phyloP scores from a whole-genome alignment of 2,329 filamentous ascomycete genomes.

The Coniochaeta sp. region DNA sequence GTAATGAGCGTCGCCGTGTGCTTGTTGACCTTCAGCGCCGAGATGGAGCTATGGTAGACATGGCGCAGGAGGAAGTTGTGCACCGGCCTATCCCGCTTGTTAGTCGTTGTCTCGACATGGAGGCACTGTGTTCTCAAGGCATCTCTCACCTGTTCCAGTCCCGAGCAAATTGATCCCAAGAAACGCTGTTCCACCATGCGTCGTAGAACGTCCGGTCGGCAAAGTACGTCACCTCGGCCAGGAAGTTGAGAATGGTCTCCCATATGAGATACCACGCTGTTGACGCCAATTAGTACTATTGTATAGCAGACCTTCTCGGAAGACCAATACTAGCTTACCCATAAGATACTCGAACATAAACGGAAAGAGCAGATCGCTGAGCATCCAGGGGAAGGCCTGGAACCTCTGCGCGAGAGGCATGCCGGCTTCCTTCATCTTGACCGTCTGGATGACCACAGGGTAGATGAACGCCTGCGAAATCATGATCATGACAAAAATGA shows the following conservation, averaged over 20 bases:
- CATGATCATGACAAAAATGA: constrained; percentile 73
- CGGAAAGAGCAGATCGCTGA: constrained; percentile 70
- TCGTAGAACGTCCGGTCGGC: constrained; percentile 69
- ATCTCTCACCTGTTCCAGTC: constrained; percentile 82
- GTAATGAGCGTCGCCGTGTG: constrained; percentile 68
- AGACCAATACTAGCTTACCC: too few relatives aligned
- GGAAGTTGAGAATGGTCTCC: constrained; percentile 66
- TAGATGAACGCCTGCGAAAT: constrained; percentile 72
- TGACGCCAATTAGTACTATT: too few relatives aligned
- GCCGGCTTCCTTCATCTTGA: constrained; percentile 60
- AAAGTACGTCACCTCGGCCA: constrained; percentile 71
- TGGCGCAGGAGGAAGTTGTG: constrained; percentile 72
- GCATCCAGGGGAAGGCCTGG: constrained; percentile 63
- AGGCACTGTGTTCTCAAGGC: too few relatives aligned
- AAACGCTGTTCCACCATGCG: constrained; percentile 57
- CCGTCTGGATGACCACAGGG: constrained; percentile 61
- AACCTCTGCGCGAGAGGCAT: constrained; percentile 55
- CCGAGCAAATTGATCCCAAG: constrained; percentile 71
- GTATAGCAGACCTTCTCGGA: too few relatives aligned
- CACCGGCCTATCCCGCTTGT: too few relatives aligned
- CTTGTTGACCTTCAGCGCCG: constrained; percentile 62
- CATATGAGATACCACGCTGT: constrained; percentile 81
- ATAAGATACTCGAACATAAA: constrained; percentile 74
- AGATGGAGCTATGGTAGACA: constrained; percentile 74
- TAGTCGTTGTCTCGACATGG: too few relatives aligned